phyloP scores from a whole-genome alignment of 306 rosid genomes.

The Trifolium subterraneum region DNA sequence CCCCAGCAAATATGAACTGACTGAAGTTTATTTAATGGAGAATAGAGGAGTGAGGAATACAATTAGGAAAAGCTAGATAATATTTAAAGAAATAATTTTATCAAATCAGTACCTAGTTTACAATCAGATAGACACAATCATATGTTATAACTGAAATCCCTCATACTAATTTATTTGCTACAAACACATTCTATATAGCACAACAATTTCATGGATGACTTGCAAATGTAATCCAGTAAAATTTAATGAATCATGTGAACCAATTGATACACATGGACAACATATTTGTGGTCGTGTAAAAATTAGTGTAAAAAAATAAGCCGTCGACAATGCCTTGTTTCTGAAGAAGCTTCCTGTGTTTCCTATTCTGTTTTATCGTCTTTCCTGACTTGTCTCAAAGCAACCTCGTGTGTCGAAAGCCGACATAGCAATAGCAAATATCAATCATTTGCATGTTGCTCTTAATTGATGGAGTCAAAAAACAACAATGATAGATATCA shows the following conservation, averaged over 20 bases:
- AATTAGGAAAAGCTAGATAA: not conserved
- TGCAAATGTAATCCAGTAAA: constrained; percentile 39
- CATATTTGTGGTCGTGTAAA: constrained; percentile 48
- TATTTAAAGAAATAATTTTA: not conserved
- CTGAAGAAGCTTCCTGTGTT: constrained; percentile 38
- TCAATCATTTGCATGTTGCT: constrained; percentile 31
- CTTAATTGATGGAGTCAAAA: constrained; percentile 31
- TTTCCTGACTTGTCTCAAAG: constrained; percentile 44
- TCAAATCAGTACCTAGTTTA: not conserved
- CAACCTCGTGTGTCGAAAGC: constrained; percentile 32
- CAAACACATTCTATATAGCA: constrained; percentile 23
- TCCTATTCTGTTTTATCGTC: constrained; percentile 40
- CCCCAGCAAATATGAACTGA: too few species aligned
- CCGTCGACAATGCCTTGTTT: constrained; percentile 32
- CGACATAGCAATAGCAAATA: constrained; percentile 12
- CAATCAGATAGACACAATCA: not conserved
- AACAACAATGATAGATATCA: constrained; percentile 40
- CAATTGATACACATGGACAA: constrained; percentile 45
- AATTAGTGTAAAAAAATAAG: constrained; percentile 45
- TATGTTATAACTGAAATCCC: constrained; percentile 8
- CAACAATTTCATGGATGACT: constrained; percentile 31
- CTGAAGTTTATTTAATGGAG: too few species aligned
- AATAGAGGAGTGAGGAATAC: too few species aligned
- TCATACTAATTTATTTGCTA: constrained; percentile 19
- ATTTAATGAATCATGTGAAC: constrained; percentile 40